phyloP scores from a whole-genome alignment of 1,284 basidiomycete species.

The Peniophora sp. region DNA sequence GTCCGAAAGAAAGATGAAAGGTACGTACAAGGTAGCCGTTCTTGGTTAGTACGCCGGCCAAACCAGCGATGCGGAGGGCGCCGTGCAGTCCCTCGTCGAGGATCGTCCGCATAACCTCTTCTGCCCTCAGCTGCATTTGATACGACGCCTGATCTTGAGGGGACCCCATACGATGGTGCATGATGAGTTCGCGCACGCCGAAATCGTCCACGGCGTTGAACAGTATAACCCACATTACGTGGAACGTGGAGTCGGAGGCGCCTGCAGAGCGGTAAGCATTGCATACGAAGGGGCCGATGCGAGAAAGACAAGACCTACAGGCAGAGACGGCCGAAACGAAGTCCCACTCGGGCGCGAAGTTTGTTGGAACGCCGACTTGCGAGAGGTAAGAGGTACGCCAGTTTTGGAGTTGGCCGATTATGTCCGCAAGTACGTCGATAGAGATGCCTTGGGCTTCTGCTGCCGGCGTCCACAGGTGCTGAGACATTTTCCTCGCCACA shows the following conservation, averaged over 20 bases:
- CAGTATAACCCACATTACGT: conserved; percentile 81
- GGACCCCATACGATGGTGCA: conserved; percentile 27
- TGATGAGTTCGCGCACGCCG: conserved; percentile 68
- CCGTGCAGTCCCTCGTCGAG: conserved; percentile 77
- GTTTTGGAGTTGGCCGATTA: conserved; percentile 53
- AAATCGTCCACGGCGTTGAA: conserved; percentile 78
- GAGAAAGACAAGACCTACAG: conserved; percentile 34
- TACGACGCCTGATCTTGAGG: no score
- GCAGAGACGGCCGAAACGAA: conserved; percentile 77
- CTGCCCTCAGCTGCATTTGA: conserved; percentile 32
- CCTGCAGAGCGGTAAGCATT: conserved; percentile 28
- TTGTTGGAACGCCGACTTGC: conserved; percentile 76
- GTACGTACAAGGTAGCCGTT: conserved; percentile 72
- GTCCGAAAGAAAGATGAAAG: neutral
- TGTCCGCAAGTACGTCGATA: conserved; percentile 47
- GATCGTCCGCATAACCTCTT: conserved; percentile 60
- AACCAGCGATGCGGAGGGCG: conserved; percentile 77
- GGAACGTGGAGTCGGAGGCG: conserved; percentile 83
- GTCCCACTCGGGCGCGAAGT: conserved; percentile 82
- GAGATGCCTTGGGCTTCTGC: conserved; percentile 73
- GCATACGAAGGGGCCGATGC: neutral
- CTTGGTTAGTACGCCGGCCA: conserved; percentile 73
- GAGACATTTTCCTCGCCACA: conserved; percentile 71
- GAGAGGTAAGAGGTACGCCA: conserved; percentile 76
- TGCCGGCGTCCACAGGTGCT: conserved; percentile 70